Percentiles rank a stretch among this genome's conserved stretches.
phyloP scores from a whole-genome alignment of 2,329 filamentous ascomycete species.

The Talaromyces rugulosus region DNA sequence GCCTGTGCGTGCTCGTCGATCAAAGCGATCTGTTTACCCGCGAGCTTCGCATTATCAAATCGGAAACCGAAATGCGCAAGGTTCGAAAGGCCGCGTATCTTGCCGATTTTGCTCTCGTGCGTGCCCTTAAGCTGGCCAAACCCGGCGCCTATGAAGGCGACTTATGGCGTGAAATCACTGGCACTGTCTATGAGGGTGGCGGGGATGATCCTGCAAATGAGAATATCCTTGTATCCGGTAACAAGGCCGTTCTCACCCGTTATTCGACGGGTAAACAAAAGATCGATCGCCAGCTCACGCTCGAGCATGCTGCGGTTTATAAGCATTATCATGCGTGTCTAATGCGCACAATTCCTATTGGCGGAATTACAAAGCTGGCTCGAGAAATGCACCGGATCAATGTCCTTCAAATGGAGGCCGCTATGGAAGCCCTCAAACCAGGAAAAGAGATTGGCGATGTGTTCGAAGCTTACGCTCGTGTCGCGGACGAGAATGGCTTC shows the following conservation, averaged over 20 bases:
- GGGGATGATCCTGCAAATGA: conserved; percentile 33
- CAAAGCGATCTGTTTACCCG: conserved; percentile 26
- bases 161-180: conserved; percentile 30
- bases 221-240: conserved; percentile 32
- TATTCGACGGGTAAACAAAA: conserved; percentile 28
- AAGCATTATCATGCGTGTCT: conserved; percentile 32
- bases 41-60: conserved; percentile 30
- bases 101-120: conserved; percentile 31
- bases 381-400: conserved; percentile 24
- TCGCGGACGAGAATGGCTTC: conserved; percentile 29
- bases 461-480: conserved; percentile 23
- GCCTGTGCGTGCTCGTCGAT: conserved; percentile 25
- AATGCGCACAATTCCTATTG: conserved; percentile 30
- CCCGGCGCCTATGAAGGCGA: conserved; percentile 34
- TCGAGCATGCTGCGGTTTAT: conserved; percentile 30
- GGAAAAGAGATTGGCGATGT: conserved; percentile 25
- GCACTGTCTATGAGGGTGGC: conserved; percentile 33
- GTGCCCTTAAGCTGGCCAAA: conserved; percentile 31
- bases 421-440: conserved; percentile 24
- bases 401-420: conserved; percentile 25
- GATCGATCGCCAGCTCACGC: conserved; percentile 30
- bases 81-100: conserved; percentile 32
- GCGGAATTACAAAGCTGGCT: conserved; percentile 24
- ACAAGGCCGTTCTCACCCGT: conserved; percentile 30
- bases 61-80: conserved; percentile 22